Conservation (phyloP, 257 asterid species). For the Lantana camara region DNA sequence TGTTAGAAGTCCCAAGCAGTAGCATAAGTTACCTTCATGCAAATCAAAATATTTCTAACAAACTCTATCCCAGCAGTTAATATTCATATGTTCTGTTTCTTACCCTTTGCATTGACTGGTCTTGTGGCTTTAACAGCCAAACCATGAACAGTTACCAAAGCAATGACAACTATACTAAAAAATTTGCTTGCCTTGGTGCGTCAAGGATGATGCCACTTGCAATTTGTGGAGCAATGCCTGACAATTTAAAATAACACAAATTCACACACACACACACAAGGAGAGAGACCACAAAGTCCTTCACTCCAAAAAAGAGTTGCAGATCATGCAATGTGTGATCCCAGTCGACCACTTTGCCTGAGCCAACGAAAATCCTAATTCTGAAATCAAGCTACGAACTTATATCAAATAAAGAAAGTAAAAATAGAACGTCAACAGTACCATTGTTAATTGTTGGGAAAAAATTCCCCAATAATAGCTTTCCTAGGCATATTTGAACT, state of each 20-base stretch:
- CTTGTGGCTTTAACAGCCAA: slow-evolving; percentile 31
- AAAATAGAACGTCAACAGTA: slow-evolving; percentile 32
- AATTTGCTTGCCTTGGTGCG: slow-evolving; percentile 94
- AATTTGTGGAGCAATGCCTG: slow-evolving; percentile 95
- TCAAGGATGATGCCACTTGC: slow-evolving; percentile 91
- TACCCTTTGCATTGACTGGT: neutral
- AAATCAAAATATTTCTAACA: slow-evolving; percentile 5
- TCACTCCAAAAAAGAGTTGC: slow-evolving; percentile 89
- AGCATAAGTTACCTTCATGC: neutral
- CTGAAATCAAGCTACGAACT: slow-evolving; percentile 27
- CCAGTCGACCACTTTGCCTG: slow-evolving; percentile 75
- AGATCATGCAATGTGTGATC: slow-evolving; percentile 67
- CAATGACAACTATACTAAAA: slow-evolving; percentile 93
- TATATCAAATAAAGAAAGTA: slow-evolving; percentile 2
- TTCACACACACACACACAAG: slow-evolving; percentile 14
- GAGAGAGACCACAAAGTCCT: slow-evolving; percentile 77
- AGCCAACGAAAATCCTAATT: slow-evolving; percentile 27
- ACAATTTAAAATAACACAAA: slow-evolving; percentile 18
- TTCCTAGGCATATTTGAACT: slow-evolving; percentile 72
- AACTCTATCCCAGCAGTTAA: slow-evolving; percentile 8
- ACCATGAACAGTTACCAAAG: slow-evolving; percentile 91
- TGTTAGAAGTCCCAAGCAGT: slow-evolving; percentile 12
- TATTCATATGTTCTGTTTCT: neutral
- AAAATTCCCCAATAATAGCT: slow-evolving; percentile 82
- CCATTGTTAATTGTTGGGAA: slow-evolving; percentile 55